Percentiles rank a stretch among this genome's conserved stretches.
phyloP scores from a whole-genome alignment of 2,329 filamentous ascomycete genomes.

The Teratosphaeria pseudoeucalypti region DNA sequence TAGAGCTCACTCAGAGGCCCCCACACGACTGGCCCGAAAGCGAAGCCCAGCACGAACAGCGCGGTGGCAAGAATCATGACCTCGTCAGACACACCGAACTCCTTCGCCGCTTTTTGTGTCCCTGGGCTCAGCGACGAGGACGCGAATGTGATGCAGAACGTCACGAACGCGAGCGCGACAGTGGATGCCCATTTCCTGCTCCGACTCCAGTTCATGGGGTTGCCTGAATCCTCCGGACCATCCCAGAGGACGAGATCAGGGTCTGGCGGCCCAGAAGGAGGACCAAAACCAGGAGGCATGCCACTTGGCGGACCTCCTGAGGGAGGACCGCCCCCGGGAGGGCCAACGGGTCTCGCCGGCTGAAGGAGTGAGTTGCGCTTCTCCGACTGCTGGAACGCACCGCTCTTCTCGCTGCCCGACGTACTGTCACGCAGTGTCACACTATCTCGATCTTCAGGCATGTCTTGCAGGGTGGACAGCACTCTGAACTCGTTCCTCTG shows the following conservation, averaged over 20 bases:
- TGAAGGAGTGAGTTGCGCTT: background rate
- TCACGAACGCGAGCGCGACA: background rate
- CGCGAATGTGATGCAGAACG: constrained; percentile 35
- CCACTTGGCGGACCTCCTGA: background rate
- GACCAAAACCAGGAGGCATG: background rate
- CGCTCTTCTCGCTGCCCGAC: background rate
- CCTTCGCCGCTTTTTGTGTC: constrained; percentile 27
- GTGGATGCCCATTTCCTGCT: background rate
- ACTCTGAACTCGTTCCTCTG: background rate
- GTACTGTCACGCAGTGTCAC: background rate
- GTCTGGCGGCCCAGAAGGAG: background rate
- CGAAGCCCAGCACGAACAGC: constrained; percentile 14
- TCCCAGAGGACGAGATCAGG: constrained; percentile 9
- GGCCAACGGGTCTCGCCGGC: background rate
- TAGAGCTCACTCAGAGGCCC: constrained; percentile 16
- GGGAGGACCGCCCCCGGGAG: background rate
- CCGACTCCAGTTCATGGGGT: constrained; percentile 19
- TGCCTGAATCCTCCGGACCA: constrained; percentile 12
- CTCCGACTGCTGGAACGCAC: background rate
- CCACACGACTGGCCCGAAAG: constrained; percentile 27
- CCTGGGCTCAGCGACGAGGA: constrained; percentile 38
- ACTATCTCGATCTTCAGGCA: background rate
- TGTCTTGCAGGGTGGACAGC: background rate
- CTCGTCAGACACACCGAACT: constrained; percentile 38
- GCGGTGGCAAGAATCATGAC: constrained; percentile 42